Conservation (phyloP, 768 basidiomycete genomes). For the Paxillus ammoniavirescens region DNA sequence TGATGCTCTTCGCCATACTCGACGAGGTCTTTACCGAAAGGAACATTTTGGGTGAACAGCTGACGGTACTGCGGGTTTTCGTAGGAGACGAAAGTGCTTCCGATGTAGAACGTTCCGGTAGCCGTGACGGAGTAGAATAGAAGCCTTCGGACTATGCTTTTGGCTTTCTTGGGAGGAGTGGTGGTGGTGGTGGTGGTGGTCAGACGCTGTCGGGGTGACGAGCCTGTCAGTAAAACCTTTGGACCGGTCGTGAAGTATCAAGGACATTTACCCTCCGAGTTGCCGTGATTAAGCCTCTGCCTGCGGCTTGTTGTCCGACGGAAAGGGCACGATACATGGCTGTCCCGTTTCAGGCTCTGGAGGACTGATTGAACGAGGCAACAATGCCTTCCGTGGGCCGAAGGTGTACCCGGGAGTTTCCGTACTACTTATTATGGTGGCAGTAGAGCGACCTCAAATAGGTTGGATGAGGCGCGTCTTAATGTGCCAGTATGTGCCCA, state of each 20-base stretch:
- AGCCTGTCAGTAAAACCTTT: conserved; percentile 4
- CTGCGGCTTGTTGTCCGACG: conserved; percentile 50
- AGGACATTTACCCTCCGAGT: conserved; percentile 49
- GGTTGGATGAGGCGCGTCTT: too few relatives aligned
- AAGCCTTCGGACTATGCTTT: conserved; percentile 52
- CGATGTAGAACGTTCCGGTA: conserved; percentile 77
- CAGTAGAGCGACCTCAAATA: too few relatives aligned
- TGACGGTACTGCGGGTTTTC: conserved; percentile 80
- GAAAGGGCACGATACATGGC: conserved; percentile 55
- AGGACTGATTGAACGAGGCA: not conserved
- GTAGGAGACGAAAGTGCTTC: conserved; percentile 77
- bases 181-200: conserved; percentile 44
- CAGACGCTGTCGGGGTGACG: conserved; percentile 47
- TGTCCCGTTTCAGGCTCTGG: not conserved
- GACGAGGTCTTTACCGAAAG: conserved; percentile 72
- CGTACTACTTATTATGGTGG: not conserved
- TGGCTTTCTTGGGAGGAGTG: conserved; percentile 49
- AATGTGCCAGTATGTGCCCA: too few relatives aligned
- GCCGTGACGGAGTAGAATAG: conserved; percentile 67
- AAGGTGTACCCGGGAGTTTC: conserved; percentile 1
- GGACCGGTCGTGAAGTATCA: not conserved
- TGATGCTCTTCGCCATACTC: conserved; percentile 77
- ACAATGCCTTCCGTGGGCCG: not conserved
- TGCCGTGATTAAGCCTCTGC: conserved; percentile 49
- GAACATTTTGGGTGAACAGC: conserved; percentile 79